Percentiles rank a stretch among this genome's conserved stretches.
Conservation (phyloP, 768 basidiomycete species). For the Nidularia pulvinata region DNA sequence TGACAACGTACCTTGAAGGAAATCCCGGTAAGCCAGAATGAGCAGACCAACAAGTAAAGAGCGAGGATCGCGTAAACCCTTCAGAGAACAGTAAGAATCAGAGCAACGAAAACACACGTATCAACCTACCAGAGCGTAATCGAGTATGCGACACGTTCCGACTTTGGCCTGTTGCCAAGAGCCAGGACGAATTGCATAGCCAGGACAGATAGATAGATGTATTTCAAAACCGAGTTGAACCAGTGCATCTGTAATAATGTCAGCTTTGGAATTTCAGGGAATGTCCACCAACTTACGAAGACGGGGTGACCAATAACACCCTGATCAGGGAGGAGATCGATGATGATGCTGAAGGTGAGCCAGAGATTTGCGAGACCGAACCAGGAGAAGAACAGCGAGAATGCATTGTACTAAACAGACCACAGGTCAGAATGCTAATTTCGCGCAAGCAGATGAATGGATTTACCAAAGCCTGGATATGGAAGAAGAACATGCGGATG, state of each 20-base stretch:
- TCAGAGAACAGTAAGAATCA: not conserved
- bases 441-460: not conserved
- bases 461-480: constrained; percentile 86
- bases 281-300: constrained; percentile 50
- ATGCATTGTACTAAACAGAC: constrained; percentile 70
- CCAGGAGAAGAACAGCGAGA: constrained; percentile 89
- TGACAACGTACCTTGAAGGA: constrained; percentile 50
- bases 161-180: constrained; percentile 83
- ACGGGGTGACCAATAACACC: constrained; percentile 68
- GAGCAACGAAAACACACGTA: not conserved
- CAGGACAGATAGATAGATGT: constrained; percentile 85
- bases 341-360: constrained; percentile 94
- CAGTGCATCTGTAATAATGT: constrained; percentile 68
- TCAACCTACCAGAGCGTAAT: constrained; percentile 65
- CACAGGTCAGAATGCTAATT: not conserved
- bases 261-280: not conserved
- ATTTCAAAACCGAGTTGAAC: constrained; percentile 80
- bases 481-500: constrained; percentile 95
- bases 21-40: constrained; percentile 78
- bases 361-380: constrained; percentile 91
- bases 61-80: constrained; percentile 87
- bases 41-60: constrained; percentile 85
- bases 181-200: constrained; percentile 71
- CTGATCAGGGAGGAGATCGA: constrained; percentile 73
- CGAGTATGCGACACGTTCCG: constrained; percentile 73